Evolutionary conservation across 768 basidiomycete genomes (phyloP).

Genomic region (Podaxis sp.): DNA sequence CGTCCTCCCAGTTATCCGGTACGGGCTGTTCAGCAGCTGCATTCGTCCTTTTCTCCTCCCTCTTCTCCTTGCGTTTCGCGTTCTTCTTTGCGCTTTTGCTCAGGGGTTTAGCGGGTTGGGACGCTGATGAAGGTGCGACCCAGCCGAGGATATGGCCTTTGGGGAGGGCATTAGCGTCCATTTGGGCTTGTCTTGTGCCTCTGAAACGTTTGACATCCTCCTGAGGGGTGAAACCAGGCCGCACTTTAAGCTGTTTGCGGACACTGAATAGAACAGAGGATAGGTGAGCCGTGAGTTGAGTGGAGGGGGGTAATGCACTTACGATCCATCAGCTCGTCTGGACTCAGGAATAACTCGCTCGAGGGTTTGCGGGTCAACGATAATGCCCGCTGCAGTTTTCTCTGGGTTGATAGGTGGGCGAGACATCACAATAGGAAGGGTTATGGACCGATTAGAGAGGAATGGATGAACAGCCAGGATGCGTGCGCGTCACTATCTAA

Average conservation of each 20-base stretch:
- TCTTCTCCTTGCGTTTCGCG: slow-evolving; percentile 77
- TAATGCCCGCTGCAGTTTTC: slow-evolving; percentile 73
- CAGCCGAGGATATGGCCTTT: slow-evolving; percentile 86
- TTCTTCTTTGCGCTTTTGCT: slow-evolving; percentile 84
- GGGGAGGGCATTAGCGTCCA: slow-evolving; percentile 62
- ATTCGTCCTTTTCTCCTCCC: slow-evolving; percentile 47
- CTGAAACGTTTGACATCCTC: slow-evolving; percentile 91
- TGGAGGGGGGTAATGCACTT: slow-evolving; percentile 30
- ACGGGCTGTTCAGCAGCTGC: slow-evolving; percentile 37
- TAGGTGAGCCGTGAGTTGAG: slow-evolving; percentile 19
- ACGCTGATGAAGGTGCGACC: slow-evolving; percentile 56
- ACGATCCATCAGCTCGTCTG: slow-evolving; percentile 83
- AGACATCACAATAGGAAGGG: slow-evolving; percentile 50
- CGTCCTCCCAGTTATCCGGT: slow-evolving; percentile 81
- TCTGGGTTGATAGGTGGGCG: slow-evolving; percentile 74
- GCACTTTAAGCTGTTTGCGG: slow-evolving; percentile 85
- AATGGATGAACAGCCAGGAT: not conserved
- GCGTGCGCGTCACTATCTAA: not conserved
- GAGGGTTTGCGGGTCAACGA: slow-evolving; percentile 81
- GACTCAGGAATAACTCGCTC: slow-evolving; percentile 90
- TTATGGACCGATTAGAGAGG: slow-evolving; percentile 11
- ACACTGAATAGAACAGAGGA: slow-evolving; percentile 46
- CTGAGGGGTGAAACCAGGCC: slow-evolving; percentile 93
- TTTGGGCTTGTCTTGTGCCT: slow-evolving; percentile 70
- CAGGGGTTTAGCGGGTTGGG: slow-evolving; percentile 40